Evolutionary conservation across 2,329 filamentous ascomycete species (phyloP).

Genomic region (Zymoseptoria tritici): DNA sequence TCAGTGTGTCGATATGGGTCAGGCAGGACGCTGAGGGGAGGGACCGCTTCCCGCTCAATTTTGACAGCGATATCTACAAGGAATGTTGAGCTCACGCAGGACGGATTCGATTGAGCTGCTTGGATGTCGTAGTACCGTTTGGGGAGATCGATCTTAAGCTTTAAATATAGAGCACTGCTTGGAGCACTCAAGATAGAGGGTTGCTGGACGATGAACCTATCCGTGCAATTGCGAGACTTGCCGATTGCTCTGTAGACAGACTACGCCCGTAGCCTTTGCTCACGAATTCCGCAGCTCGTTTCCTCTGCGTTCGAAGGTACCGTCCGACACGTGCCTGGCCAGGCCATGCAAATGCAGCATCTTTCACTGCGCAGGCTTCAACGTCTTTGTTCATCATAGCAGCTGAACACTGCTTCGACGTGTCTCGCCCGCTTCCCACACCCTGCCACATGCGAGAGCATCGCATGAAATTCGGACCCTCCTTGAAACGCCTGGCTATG

Average conservation of each 20-base stretch:
- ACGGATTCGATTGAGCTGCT: background rate
- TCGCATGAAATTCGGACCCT: background rate
- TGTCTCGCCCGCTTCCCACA: background rate
- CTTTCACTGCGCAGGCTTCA: no score
- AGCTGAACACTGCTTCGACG: no score
- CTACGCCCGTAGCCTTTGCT: background rate
- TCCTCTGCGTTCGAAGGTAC: no score
- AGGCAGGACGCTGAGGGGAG: constrained; percentile 49
- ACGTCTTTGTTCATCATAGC: no score
- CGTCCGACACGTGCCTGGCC: no score
- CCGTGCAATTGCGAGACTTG: no score
- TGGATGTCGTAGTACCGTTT: no score
- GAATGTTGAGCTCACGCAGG: background rate
- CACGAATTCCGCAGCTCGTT: background rate
- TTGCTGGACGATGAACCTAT: no score
- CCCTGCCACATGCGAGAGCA: background rate
- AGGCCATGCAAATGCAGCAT: no score
- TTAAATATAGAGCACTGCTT: no score
- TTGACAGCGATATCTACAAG: constrained; percentile 20
- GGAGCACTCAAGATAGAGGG: no score
- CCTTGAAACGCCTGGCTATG: constrained; percentile 6
- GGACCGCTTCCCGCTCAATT: constrained; percentile 35
- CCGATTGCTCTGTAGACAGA: background rate
- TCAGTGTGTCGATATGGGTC: constrained; percentile 57
- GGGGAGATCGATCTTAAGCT: background rate